phyloP scores from a whole-genome alignment of 495 filamentous ascomycete species.

The Glonium stellatum region DNA sequence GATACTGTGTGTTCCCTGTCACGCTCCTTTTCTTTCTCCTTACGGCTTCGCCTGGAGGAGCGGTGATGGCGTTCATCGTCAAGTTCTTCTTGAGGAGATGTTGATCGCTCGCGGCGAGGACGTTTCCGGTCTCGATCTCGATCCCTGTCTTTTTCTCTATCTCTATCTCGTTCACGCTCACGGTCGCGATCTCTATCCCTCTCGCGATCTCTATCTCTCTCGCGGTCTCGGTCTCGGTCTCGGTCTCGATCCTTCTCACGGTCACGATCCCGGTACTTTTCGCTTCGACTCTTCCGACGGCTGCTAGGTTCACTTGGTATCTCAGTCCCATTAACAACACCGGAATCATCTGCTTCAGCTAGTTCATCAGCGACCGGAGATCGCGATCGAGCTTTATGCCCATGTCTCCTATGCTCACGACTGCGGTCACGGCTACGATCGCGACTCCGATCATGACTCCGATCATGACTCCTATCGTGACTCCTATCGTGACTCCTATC shows the following conservation, averaged over 20 bases:
- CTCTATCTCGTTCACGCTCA: conserved; percentile 40
- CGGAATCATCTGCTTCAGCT: conserved; percentile 11
- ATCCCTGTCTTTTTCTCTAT: conserved; percentile 31
- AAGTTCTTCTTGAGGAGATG: conserved; percentile 38
- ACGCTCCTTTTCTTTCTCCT: conserved; percentile 11
- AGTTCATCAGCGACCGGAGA: conserved; percentile 17
- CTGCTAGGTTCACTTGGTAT: conserved; percentile 2
- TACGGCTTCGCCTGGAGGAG: conserved; percentile 40
- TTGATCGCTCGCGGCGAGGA: conserved; percentile 47
- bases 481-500: no score
- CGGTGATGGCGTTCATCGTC: conserved; percentile 33
- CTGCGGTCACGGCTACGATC: conserved; percentile 30
- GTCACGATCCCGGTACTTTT: conserved; percentile 36
- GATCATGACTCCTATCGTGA: no score
- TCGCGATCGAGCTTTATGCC: conserved; percentile 38
- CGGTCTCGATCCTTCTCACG: conserved; percentile 28
- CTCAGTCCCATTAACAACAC: conserved; percentile 9
- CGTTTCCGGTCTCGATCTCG: conserved; percentile 47
- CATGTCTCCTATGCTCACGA: conserved; percentile 46
- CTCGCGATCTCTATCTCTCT: conserved; percentile 30
- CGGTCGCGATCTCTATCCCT: conserved; percentile 42
- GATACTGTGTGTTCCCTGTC: conserved; percentile 7
- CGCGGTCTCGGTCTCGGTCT: conserved; percentile 37
- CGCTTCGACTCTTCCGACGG: conserved; percentile 20
- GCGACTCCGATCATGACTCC: no score